Evolutionary conservation across 192 early-diverging fungal genomes (phyloP), one percentile per base, ranked within the genome.

Genomic region (Backusella tuberculispora): DNA sequence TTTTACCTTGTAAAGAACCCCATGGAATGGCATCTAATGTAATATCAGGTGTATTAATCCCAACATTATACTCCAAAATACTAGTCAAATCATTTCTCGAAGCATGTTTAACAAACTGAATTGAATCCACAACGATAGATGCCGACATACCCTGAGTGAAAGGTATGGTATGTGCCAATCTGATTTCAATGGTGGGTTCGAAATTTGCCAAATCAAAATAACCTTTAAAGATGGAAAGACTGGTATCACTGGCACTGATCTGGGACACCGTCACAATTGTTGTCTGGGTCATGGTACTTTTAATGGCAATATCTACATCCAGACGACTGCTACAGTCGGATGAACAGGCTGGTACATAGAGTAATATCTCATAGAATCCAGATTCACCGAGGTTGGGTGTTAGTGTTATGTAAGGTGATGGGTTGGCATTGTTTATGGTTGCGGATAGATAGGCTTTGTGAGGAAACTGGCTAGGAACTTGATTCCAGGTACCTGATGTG

Each of bases 321-420:
- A 72, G 75, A 17, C 81, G 73, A 12, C 76, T 43, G 6, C 21
- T 21, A 53, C 81, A 82, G 14, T 74, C 66, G 40, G 50, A 29
- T 42, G n/a, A 41, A 63, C 81, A 82, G 46, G 70, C 74, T 8
- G 81, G 81, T 5, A 74, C 76, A 48, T 74, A 69, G 14, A 78
- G 26, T 38, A 66, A 47, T 5, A 82, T 64, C 9, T 71, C 29
- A 24, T 82, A 82, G 21, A 64, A 60, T 24, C 81, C 81, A 19
- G 70, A 34, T 69, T 82, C 81, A 19, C 74, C 74, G 15, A 82
- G 46, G 37, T 46, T 50, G 10, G 81, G 81, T 37, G 29, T 70
- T 3, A 78, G 78, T 24, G 66, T 66, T 24, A 82, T 44, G 1
- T 70, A 64, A 44, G 53, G 50, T 19, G 34, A 63, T 5, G 50